phyloP scores from a whole-genome alignment of 2,329 filamentous ascomycete genomes.

The Cryphonectria carpinicola region DNA sequence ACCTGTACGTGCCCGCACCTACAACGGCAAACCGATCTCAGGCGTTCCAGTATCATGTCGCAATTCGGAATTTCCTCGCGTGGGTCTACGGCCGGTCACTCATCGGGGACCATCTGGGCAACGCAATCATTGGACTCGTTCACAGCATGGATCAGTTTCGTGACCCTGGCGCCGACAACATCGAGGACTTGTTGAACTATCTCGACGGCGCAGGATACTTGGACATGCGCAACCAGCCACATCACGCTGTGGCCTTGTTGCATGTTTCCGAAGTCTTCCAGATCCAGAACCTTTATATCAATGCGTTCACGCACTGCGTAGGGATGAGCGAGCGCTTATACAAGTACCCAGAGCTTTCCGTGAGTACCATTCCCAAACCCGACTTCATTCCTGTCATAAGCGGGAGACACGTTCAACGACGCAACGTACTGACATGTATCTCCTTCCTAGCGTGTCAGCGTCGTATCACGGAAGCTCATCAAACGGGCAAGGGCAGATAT shows the following conservation, averaged over 20 bases:
- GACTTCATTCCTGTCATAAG: not conserved
- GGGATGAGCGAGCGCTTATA: constrained; percentile 71
- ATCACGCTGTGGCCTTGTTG: constrained; percentile 70
- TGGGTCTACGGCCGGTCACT: constrained; percentile 68
- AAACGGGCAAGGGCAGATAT: constrained; percentile 66
- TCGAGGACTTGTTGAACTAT: constrained; percentile 66
- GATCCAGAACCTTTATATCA: constrained; percentile 67
- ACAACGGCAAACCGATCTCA: constrained; percentile 55
- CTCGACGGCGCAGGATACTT: constrained; percentile 72
- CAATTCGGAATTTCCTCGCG: constrained; percentile 76
- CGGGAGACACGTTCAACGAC: not conserved
- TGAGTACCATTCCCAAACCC: constrained; percentile 42
- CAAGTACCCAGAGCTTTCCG: constrained; percentile 62
- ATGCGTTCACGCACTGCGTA: constrained; percentile 77
- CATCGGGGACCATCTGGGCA: constrained; percentile 69
- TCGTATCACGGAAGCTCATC: constrained; percentile 66
- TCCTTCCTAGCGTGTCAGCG: constrained; percentile 48
- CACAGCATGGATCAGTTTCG: constrained; percentile 68
- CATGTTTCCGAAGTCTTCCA: constrained; percentile 70
- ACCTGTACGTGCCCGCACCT: constrained; percentile 74
- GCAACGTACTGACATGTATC: constrained; percentile 18
- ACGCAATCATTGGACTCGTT: constrained; percentile 66
- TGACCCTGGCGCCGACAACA: constrained; percentile 56
- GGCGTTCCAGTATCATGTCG: constrained; percentile 65
- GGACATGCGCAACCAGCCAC: constrained; percentile 65